These are phyloP conservation scores for Alternaria tenuissima DNA, from an alignment of 2,329 filamentous ascomycete species.

Conservation along the genomic window DNA sequence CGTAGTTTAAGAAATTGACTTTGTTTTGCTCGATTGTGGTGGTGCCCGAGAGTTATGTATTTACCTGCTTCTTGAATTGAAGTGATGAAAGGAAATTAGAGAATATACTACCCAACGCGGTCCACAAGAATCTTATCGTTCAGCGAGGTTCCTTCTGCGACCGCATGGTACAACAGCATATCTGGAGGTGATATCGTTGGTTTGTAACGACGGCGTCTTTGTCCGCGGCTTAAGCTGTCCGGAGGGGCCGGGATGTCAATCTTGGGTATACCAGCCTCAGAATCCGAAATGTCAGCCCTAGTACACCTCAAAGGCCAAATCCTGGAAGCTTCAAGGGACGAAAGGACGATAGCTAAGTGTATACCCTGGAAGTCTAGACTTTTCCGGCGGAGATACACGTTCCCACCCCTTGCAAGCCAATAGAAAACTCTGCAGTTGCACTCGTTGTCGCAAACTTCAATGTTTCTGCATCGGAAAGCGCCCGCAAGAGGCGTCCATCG, in stretches of 20 bases:
- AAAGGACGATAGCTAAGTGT: not conserved
- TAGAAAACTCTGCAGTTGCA: slow-evolving; percentile 23
- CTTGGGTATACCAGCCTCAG: not conserved
- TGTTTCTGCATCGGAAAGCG: slow-evolving; percentile 9
- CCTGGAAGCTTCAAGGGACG: not conserved
- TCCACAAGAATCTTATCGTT: not conserved
- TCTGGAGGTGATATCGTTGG: not conserved
- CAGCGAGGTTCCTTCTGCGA: not conserved
- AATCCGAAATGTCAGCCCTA: not conserved
- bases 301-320: not conserved
- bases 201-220: not conserved
- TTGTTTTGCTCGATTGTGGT: not conserved
- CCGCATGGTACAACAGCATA: not conserved
- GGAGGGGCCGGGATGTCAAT: not conserved
- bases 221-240: not conserved
- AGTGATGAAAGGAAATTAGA: no score
- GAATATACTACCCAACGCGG: no score
- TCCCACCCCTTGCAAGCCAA: slow-evolving; percentile 1
- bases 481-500: slow-evolving; percentile 12
- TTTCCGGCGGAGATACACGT: not conserved
- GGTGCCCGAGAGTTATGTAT: not conserved
- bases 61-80: no score
- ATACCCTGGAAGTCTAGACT: not conserved
- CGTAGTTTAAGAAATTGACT: not conserved
- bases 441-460: not conserved